Evolutionary conservation across 768 basidiomycete genomes (phyloP).

Genomic region (Podaxis sp.): DNA sequence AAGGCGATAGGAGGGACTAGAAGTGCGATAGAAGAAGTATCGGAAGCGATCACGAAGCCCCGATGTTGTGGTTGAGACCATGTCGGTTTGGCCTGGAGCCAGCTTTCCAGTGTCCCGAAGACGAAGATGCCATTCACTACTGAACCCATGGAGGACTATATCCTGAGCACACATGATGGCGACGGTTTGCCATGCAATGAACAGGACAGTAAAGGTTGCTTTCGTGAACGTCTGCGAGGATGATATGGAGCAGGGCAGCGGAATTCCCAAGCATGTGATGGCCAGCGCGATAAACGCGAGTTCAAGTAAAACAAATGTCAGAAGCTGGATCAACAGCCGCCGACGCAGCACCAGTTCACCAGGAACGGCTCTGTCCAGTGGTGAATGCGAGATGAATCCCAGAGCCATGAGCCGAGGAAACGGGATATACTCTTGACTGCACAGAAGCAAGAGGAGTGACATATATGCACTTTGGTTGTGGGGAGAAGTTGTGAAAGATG

Average conservation of each 20-base stretch:
- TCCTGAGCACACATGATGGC: neutral
- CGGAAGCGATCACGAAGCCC: neutral
- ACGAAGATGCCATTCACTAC: constrained; percentile 1
- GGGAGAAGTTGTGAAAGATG: too few species aligned
- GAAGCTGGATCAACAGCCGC: neutral
- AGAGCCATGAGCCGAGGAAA: neutral
- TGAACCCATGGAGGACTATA: neutral
- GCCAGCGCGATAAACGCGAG: neutral
- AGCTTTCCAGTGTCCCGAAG: neutral
- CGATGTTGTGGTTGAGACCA: neutral
- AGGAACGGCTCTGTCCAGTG: neutral
- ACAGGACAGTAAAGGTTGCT: constrained; percentile 1
- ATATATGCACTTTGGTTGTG: too few species aligned
- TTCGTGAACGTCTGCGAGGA: neutral
- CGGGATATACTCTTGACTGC: neutral
- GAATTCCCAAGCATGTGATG: neutral
- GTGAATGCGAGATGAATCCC: neutral
- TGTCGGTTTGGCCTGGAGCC: neutral
- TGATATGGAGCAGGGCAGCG: neutral
- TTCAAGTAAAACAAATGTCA: neutral
- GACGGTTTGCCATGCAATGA: constrained; percentile 1
- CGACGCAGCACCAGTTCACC: neutral
- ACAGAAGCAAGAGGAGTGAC: too few species aligned
- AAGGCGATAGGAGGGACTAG: neutral
- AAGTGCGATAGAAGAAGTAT: neutral